These are phyloP conservation scores for Shiraia bambusicola DNA, from an alignment of 2,329 filamentous ascomycete genomes.

Conservation along the genomic window DNA sequence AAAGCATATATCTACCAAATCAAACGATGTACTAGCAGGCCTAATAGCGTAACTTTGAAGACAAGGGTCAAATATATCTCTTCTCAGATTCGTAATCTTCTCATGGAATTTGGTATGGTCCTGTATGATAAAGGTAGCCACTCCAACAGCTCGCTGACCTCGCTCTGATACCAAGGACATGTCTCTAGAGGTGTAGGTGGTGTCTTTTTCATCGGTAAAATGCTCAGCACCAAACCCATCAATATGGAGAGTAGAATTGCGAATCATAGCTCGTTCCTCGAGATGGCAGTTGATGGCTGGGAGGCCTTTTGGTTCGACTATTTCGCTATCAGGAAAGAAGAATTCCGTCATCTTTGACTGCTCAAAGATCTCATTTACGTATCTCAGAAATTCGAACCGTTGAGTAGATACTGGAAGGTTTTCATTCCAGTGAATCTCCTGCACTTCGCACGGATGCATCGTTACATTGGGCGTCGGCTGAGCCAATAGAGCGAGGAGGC, in stretches of 20 bases:
- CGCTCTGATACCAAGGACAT: slow-evolving; percentile 1
- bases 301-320: background rate
- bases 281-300: slow-evolving; percentile 21
- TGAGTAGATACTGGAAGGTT: slow-evolving; percentile 42
- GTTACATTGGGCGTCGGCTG: slow-evolving; percentile 36
- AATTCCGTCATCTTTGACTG: slow-evolving; percentile 19
- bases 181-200: slow-evolving; percentile 22
- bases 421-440: slow-evolving; percentile 48
- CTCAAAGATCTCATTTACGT: slow-evolving; percentile 26
- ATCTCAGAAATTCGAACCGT: slow-evolving; percentile 21
- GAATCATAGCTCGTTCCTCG: slow-evolving; percentile 29
- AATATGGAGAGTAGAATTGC: slow-evolving; percentile 31
- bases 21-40: slow-evolving; percentile 1
- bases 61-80: slow-evolving; percentile 6
- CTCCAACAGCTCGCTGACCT: slow-evolving; percentile 12
- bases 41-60: slow-evolving; percentile 6
- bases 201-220: slow-evolving; percentile 23
- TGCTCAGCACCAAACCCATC: slow-evolving; percentile 38
- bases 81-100: slow-evolving; percentile 5
- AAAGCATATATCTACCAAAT: slow-evolving; percentile 13
- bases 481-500: slow-evolving; percentile 30
- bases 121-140: slow-evolving; percentile 20
- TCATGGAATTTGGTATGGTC: slow-evolving; percentile 13
- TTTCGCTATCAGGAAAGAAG: slow-evolving; percentile 11
- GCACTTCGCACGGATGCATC: slow-evolving; percentile 52